A percentile compares a stretch with the other conserved stretches of the same genome.
Evolutionary conservation across 345 rosid genomes (phyloP).

Genomic region (Pugionium dolabratum): DNA sequence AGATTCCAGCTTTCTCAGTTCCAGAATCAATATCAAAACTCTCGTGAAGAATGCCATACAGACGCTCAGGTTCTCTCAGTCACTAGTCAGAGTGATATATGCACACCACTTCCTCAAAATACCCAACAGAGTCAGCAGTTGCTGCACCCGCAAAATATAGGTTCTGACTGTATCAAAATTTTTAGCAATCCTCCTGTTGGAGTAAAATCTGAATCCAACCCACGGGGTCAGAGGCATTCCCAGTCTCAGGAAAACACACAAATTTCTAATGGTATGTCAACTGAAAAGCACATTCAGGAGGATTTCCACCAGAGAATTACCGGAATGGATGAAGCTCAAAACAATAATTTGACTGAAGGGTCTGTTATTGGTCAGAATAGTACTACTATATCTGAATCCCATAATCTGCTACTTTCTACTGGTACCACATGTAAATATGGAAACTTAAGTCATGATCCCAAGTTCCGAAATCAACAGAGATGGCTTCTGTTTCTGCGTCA

Average conservation of each 20-base stretch:
- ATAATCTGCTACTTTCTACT: conserved; percentile 46
- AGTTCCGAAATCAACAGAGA: conserved; percentile 66
- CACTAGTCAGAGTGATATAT: conserved; percentile 48
- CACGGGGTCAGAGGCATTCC: conserved; percentile 64
- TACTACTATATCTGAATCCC: conserved; percentile 51
- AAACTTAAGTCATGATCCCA: conserved; percentile 56
- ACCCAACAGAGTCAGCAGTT: conserved; percentile 65
- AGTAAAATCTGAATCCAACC: conserved; percentile 52
- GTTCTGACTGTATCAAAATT: conserved; percentile 56
- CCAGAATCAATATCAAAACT: conserved; percentile 67
- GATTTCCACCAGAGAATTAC: conserved; percentile 73
- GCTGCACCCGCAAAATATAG: conserved; percentile 53
- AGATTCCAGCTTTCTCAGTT: conserved; percentile 58
- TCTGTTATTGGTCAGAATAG: conserved; percentile 49
- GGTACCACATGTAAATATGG: conserved; percentile 51
- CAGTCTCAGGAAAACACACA: conserved; percentile 57
- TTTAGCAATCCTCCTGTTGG: conserved; percentile 50
- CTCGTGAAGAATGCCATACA: conserved; percentile 53
- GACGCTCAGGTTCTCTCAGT: conserved; percentile 46
- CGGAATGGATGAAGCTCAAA: conserved; percentile 78
- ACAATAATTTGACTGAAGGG: conserved; percentile 67
- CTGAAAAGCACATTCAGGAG: conserved; percentile 72
- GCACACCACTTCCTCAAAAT: conserved; percentile 52
- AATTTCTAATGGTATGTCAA: conserved; percentile 49
- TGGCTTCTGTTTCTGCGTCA: conserved; percentile 92